These are phyloP conservation scores for Colletotrichum sp. DNA, from an alignment of 2,329 filamentous ascomycete species.

Conservation along the genomic window DNA sequence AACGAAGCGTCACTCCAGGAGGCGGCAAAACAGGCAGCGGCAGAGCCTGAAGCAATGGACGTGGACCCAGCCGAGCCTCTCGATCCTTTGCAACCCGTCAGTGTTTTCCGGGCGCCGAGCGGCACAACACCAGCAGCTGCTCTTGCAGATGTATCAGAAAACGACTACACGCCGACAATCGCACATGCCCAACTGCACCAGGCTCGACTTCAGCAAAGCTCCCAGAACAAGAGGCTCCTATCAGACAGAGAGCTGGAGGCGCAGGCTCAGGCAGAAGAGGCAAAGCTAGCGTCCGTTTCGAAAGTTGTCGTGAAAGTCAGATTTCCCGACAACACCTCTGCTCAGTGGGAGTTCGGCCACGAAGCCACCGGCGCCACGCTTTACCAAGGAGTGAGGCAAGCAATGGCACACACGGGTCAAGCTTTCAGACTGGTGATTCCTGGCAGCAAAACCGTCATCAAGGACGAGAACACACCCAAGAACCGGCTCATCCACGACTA, in stretches of 20 bases:
- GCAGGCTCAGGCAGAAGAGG: slow-evolving; percentile 68
- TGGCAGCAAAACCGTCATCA: slow-evolving; percentile 55
- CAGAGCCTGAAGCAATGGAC: slow-evolving; percentile 30
- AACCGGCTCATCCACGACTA: slow-evolving; percentile 74
- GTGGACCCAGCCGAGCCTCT: slow-evolving; percentile 24
- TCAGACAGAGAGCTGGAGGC: slow-evolving; percentile 84
- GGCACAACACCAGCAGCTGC: slow-evolving; percentile 79
- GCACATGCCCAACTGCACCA: slow-evolving; percentile 80
- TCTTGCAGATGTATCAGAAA: slow-evolving; percentile 67
- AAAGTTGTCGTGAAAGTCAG: slow-evolving; percentile 80
- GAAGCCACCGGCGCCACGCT: slow-evolving; percentile 73
- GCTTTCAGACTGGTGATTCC: slow-evolving; percentile 76
- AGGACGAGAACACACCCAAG: slow-evolving; percentile 48
- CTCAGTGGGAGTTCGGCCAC: slow-evolving; percentile 74
- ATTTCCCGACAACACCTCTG: slow-evolving; percentile 84
- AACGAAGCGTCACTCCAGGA: not conserved
- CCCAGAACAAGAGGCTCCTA: slow-evolving; percentile 77
- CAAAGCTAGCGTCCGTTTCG: slow-evolving; percentile 69
- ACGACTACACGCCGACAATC: slow-evolving; percentile 78
- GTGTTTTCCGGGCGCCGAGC: slow-evolving; percentile 79
- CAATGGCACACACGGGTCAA: slow-evolving; percentile 69
- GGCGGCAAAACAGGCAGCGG: not conserved
- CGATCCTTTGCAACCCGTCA: slow-evolving; percentile 57
- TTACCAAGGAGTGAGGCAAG: slow-evolving; percentile 74
- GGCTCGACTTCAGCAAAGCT: slow-evolving; percentile 63